Conservation (phyloP, 1,284 basidiomycete genomes). For the Gomphus sp. region DNA sequence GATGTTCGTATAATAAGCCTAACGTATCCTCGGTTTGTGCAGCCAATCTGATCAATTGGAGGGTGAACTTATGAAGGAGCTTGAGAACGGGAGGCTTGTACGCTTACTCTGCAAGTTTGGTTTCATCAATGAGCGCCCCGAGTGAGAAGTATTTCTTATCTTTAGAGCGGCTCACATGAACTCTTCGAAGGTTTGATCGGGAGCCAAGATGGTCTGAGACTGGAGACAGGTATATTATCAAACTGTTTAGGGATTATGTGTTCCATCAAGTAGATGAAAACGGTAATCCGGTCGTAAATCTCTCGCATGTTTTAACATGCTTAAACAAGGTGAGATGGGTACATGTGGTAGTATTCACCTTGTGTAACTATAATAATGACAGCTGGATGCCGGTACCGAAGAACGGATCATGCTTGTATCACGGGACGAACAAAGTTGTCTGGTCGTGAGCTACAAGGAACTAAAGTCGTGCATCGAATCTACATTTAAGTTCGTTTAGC, state of each 20-base stretch:
- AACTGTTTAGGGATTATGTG: constrained; percentile 96
- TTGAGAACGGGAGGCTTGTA: constrained; percentile 96
- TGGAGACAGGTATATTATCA: constrained; percentile 95
- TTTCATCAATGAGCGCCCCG: constrained; percentile 97
- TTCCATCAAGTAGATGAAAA: constrained; percentile 95
- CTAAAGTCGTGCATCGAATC: constrained; percentile 80
- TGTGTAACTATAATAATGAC: constrained; percentile 8
- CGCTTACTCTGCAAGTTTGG: constrained; percentile 90
- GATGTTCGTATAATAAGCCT: not conserved
- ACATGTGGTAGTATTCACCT: not conserved
- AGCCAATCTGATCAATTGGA: constrained; percentile 82
- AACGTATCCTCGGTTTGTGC: not conserved
- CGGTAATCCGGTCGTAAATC: constrained; percentile 83
- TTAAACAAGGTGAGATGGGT: constrained; percentile 69
- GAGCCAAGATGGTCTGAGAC: constrained; percentile 97
- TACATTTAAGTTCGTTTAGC: constrained; percentile 50
- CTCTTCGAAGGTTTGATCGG: constrained; percentile 68
- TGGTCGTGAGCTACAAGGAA: constrained; percentile 94
- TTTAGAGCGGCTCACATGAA: not conserved
- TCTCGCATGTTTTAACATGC: constrained; percentile 85
- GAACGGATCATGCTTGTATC: constrained; percentile 94
- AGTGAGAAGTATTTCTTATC: constrained; percentile 46
- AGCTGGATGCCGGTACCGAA: constrained; percentile 90
- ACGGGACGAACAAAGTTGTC: constrained; percentile 90
- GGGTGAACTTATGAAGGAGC: constrained; percentile 76